These are phyloP conservation scores for Leccinum boreale DNA, from an alignment of 768 basidiomycete species.

Conservation along the genomic window DNA sequence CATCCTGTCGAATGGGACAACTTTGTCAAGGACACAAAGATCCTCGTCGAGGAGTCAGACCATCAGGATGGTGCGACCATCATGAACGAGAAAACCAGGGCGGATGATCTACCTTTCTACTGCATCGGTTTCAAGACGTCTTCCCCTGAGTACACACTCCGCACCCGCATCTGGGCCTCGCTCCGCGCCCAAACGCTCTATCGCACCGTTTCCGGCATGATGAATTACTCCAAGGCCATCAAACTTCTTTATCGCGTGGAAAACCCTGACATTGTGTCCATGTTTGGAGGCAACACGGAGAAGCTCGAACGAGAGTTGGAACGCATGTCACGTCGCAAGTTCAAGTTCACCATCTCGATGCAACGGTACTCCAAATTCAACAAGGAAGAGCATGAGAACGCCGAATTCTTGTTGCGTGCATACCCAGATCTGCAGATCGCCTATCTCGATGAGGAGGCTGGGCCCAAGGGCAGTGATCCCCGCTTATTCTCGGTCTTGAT, in stretches of 20 bases:
- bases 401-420: conserved; percentile 94
- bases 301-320: conserved; percentile 94
- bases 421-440: conserved; percentile 99
- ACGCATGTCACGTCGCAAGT: conserved; percentile 95
- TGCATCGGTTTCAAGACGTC: conserved; percentile 99
- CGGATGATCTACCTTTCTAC: conserved; percentile 97
- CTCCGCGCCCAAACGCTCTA: conserved; percentile 97
- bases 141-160: conserved; percentile 96
- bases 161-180: conserved; percentile 99
- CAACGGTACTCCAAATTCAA: conserved; percentile 99
- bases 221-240: conserved; percentile 99
- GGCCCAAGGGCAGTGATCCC: conserved; percentile 84
- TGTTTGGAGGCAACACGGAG: conserved; percentile 95
- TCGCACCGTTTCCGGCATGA: conserved; percentile 98
- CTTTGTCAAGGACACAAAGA: conserved; percentile 99
- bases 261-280: conserved; percentile 95
- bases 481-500: conserved; percentile 90
- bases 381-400: conserved; percentile 98
- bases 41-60: conserved; percentile 87
- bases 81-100: conserved; percentile 77
- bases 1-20: conserved; percentile 99
- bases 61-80: conserved; percentile 47
- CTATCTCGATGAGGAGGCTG: conserved; percentile 94
- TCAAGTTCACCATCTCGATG: conserved; percentile 98
- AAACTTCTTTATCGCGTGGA: conserved; percentile 98